phyloP scores from a whole-genome alignment of 2,329 filamentous ascomycete genomes.

The Fusarium acutatum region DNA sequence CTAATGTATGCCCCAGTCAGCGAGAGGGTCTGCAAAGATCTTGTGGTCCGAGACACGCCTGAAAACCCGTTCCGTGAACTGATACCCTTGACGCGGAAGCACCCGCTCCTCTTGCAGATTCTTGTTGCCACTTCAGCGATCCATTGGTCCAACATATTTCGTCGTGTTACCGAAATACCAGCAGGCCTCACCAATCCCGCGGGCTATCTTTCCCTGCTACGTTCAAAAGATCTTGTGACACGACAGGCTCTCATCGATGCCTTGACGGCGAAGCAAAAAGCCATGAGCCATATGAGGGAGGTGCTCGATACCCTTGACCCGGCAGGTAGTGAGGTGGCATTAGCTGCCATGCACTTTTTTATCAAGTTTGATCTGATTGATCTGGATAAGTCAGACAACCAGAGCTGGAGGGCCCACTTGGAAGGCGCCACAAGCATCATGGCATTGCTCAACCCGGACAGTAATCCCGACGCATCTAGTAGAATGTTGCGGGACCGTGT shows the following conservation, averaged over 20 bases:
- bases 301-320: constrained; percentile 52
- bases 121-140: constrained; percentile 59
- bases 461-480: constrained; percentile 42
- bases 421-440: constrained; percentile 55
- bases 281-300: constrained; percentile 53
- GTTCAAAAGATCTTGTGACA: constrained; percentile 50
- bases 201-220: constrained; percentile 48
- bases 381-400: constrained; percentile 51
- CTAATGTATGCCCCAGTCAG: constrained; percentile 50
- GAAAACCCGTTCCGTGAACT: constrained; percentile 59
- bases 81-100: constrained; percentile 55
- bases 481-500: constrained; percentile 55
- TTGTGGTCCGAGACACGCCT: constrained; percentile 58
- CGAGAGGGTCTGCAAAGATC: constrained; percentile 61
- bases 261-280: constrained; percentile 56
- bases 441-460: constrained; percentile 46
- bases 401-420: constrained; percentile 57
- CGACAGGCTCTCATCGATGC: constrained; percentile 56
- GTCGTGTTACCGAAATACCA: constrained; percentile 45
- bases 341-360: constrained; percentile 61
- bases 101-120: constrained; percentile 58
- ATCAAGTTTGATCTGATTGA: constrained; percentile 62
- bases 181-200: constrained; percentile 46
- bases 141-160: constrained; percentile 57
- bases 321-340: constrained; percentile 55